Percentiles rank a stretch among this genome's conserved stretches.
Conservation (phyloP, 148 eudicot genomes). For the Cornus florida region DNA sequence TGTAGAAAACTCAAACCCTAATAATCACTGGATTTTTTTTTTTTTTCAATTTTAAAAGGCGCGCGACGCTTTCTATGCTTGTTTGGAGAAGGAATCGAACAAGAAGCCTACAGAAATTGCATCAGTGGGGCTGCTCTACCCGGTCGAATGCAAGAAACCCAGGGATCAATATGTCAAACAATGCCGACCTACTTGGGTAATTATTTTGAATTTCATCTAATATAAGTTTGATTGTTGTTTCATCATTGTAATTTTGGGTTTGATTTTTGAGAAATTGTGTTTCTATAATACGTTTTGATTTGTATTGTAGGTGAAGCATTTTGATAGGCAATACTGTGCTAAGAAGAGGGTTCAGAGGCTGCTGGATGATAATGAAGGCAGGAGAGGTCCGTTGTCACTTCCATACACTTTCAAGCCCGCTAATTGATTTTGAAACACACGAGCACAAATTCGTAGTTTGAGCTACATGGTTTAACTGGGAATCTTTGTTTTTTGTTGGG, state of each 20-base stretch:
- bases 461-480: not conserved
- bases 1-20: not conserved
- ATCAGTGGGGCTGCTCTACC: constrained; percentile 76
- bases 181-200: constrained; percentile 82
- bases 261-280: not conserved
- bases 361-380: constrained; percentile 31
- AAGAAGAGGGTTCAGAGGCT: constrained; percentile 72
- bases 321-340: constrained; percentile 67
- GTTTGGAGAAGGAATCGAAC: constrained; percentile 62
- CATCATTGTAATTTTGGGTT: not conserved
- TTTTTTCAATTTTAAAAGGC: constrained; percentile 33
- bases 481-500: not conserved
- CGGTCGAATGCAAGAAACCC: constrained; percentile 63
- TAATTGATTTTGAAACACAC: not conserved
- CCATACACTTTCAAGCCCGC: not conserved
- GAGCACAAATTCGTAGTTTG: not conserved
- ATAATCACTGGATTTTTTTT: not conserved
- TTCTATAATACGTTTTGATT: not conserved
- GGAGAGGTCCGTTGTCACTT: constrained; percentile 1
- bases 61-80: constrained; percentile 75
- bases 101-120: constrained; percentile 66
- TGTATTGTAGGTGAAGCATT: constrained; percentile 72
- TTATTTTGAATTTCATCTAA: not conserved
- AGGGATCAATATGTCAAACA: constrained; percentile 57
- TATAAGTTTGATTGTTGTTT: constrained; percentile 1